Conservation (phyloP, 2,329 filamentous ascomycete species). For the Emmonsiellopsis sp. region DNA sequence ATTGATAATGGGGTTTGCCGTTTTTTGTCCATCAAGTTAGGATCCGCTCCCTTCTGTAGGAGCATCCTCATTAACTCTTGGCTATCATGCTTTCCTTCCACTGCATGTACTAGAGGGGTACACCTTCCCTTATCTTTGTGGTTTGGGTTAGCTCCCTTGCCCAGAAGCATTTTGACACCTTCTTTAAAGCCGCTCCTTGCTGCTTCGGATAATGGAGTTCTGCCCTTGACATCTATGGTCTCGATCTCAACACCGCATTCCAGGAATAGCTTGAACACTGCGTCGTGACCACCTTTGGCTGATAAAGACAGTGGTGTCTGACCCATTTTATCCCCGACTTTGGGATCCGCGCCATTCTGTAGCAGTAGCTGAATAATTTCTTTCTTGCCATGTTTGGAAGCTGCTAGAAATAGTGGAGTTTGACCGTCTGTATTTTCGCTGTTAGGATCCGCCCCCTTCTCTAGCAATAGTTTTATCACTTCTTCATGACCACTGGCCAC, state of each 20-base stretch:
- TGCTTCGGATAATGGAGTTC: background rate
- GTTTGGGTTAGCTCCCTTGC: background rate
- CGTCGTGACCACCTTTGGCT: background rate
- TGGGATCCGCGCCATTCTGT: conserved; percentile 3
- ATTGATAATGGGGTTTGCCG: conserved; percentile 6
- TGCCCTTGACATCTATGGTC: background rate
- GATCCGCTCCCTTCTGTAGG: background rate
- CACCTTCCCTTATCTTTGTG: no score
- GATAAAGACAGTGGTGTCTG: background rate
- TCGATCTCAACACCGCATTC: background rate
- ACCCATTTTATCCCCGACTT: background rate
- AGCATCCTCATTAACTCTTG: no score
- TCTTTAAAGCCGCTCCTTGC: background rate
- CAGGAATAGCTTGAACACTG: background rate
- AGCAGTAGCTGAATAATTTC: no score
- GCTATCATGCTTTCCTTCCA: no score
- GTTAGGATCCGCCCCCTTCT: conserved; percentile 2
- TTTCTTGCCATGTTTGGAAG: no score
- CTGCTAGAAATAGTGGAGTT: no score
- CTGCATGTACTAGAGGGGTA: no score
- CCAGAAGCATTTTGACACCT: background rate
- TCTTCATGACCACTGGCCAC: background rate
- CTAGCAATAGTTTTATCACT: background rate
- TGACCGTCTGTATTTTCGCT: no score
- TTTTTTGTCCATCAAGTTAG: conserved; percentile 1